A percentile compares a stretch with the other conserved stretches of the same genome.
Evolutionary conservation across 352 stramenopile genomes (phyloP).

Genomic region (Globisporangium paddicum): DNA sequence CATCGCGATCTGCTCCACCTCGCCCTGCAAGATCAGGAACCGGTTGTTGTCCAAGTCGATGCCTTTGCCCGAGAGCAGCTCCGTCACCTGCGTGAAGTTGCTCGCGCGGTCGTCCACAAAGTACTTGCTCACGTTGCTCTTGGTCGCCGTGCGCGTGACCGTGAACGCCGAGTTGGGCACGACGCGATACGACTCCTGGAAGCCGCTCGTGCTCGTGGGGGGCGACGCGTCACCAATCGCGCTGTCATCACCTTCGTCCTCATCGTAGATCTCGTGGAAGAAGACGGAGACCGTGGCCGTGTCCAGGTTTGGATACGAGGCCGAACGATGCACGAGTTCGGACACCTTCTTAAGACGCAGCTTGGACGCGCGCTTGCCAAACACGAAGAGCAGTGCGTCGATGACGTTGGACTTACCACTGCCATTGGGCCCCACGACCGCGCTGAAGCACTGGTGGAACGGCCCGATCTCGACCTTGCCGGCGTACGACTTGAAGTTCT

Average conservation of each 20-base stretch:
- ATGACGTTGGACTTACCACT: conserved; percentile 99
- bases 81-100: conserved; percentile 94
- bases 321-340: conserved; percentile 98
- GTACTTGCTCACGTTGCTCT: conserved; percentile 97
- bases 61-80: conserved; percentile 91
- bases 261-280: conserved; percentile 97
- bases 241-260: conserved; percentile 24
- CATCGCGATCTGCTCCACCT: conserved; percentile 98
- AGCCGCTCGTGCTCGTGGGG: neutral
- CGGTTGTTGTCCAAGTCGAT: conserved; percentile 99
- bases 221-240: neutral
- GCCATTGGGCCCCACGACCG: conserved; percentile 98
- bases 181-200: conserved; percentile 87
- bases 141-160: conserved; percentile 92
- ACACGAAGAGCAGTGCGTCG: conserved; percentile 99
- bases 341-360: conserved; percentile 94
- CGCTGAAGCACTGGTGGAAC: conserved; percentile 99
- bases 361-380: conserved; percentile 99
- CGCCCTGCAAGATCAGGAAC: conserved; percentile 98
- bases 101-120: conserved; percentile 91
- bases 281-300: conserved; percentile 96
- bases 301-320: conserved; percentile 86
- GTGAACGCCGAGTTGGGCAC: conserved; percentile 90
- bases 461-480: conserved; percentile 95
- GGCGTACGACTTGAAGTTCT: conserved; percentile 99